Evolutionary conservation across 306 rosid genomes (phyloP), one percentile per base, ranked within the genome.

Genomic region (Trifolium subterraneum): DNA sequence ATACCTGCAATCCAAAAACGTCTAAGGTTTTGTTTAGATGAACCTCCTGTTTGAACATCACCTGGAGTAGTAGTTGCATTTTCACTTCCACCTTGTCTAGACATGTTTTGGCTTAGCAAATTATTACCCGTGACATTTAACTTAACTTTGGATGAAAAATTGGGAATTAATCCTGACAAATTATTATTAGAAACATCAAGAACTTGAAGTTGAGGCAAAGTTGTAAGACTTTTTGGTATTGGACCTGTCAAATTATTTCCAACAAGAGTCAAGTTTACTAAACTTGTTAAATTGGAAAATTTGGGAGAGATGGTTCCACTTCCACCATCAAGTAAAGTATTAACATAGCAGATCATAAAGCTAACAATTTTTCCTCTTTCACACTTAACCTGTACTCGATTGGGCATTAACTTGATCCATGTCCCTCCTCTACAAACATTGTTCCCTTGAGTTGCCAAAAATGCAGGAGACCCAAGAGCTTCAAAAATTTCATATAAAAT

Each of bases 101-200:
- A 22, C 25, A 22, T 22, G 2, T 22, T 22, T 22, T 22, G 44
- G 12, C 44, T 1, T 18, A 92, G 79, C 70, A 87, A 71, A 25
- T 18, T 78, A 80, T 92, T 92, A 14, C 96, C 98, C 0, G 51
- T 38, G 3, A 38, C 5, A 13, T 6, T 70, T 3, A 92, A 58
- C 86, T 82, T 87, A 70, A 90, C 87, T 22, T 44, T 68, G 6
- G 79, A 0, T 3, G 87, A 16, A 60, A 92, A 92, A 4, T 70
- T 84, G 0, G 98, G 98, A 66, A 90, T 5, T 11, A 48, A 54
- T 5, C 98, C 96, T 8, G 50, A 39, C 1, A 92, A 76, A 69
- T 86, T 39, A 3, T 39, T 39, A 39, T 39, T 2, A 9, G 45
- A 39, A 39, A 39, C 12, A 39, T 39, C 45, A 16, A 92, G 73